These are phyloP conservation scores for Claviceps capensis DNA, from an alignment of 2,329 filamentous ascomycete genomes.

Conservation along the genomic window DNA sequence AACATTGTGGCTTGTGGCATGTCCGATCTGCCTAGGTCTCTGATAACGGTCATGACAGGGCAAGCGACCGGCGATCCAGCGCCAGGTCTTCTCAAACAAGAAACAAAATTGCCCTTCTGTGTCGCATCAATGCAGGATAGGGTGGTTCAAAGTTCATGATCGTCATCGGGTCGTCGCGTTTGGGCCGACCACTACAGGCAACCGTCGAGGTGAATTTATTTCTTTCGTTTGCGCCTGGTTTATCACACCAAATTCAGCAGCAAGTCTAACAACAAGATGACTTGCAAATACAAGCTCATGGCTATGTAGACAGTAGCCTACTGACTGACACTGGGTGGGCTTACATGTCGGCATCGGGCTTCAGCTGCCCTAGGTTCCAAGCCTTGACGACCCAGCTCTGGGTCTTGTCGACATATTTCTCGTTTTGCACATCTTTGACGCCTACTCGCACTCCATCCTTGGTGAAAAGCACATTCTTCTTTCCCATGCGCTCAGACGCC, in stretches of 20 bases:
- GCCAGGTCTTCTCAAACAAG: background rate
- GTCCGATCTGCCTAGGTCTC: background rate
- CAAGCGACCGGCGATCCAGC: background rate
- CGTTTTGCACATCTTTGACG: conserved; percentile 52
- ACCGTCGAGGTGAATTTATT: background rate
- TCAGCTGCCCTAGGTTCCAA: conserved; percentile 40
- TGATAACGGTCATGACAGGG: background rate
- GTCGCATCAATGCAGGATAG: background rate
- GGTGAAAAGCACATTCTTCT: conserved; percentile 61
- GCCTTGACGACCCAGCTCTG: conserved; percentile 56
- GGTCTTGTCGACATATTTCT: conserved; percentile 60
- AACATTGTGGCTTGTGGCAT: background rate
- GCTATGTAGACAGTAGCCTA: no score
- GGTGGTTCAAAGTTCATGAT: no score
- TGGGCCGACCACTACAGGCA: background rate
- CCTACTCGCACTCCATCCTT: conserved; percentile 63
- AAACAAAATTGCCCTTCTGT: background rate
- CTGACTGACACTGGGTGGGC: background rate
- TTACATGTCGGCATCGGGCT: conserved; percentile 12
- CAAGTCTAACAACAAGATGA: background rate
- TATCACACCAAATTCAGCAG: background rate
- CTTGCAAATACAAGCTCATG: background rate
- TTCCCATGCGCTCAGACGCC: conserved; percentile 56
- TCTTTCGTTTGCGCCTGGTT: conserved; percentile 6
- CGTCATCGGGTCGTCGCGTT: background rate